Evolutionary conservation across 768 basidiomycete species (phyloP).

Genomic region (Phlebiopsis gigantea): DNA sequence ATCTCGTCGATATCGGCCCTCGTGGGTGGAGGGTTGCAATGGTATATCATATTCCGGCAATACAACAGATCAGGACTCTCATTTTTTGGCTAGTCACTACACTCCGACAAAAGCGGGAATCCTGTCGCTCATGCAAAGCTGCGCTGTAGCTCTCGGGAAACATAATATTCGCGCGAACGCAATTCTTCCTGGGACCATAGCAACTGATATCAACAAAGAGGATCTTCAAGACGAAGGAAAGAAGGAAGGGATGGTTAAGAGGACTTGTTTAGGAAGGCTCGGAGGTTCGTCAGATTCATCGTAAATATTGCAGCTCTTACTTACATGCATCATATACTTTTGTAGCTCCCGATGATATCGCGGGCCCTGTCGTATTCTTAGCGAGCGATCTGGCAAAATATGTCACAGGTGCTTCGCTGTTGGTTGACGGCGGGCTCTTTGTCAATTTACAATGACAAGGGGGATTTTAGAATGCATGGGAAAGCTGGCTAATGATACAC

Average conservation of each 20-base stretch:
- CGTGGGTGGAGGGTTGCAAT: conserved; percentile 71
- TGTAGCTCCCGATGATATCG: conserved; percentile 61
- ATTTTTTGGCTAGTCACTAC: conserved; percentile 47
- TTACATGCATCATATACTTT: background rate
- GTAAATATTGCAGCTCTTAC: background rate
- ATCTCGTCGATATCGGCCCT: conserved; percentile 77
- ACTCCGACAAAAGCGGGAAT: conserved; percentile 80
- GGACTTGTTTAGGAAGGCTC: conserved; percentile 62
- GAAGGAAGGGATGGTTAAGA: conserved; percentile 54
- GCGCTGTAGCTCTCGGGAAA: conserved; percentile 72
- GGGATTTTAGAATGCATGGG: background rate
- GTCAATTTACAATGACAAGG: conserved; percentile 58
- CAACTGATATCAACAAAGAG: conserved; percentile 73
- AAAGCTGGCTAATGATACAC: background rate
- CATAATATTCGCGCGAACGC: conserved; percentile 71
- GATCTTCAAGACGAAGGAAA: conserved; percentile 58
- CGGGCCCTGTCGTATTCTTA: conserved; percentile 70
- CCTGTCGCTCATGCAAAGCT: conserved; percentile 74
- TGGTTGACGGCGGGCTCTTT: conserved; percentile 72
- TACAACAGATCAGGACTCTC: background rate
- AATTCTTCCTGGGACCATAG: conserved; percentile 71
- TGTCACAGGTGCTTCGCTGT: conserved; percentile 57
- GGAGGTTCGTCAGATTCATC: conserved; percentile 42
- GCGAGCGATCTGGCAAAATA: conserved; percentile 68
- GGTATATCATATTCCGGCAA: conserved; percentile 28